Base-by-base conservation (phyloP, 345 rosid genomes). In the Citrus glauca region DNA sequence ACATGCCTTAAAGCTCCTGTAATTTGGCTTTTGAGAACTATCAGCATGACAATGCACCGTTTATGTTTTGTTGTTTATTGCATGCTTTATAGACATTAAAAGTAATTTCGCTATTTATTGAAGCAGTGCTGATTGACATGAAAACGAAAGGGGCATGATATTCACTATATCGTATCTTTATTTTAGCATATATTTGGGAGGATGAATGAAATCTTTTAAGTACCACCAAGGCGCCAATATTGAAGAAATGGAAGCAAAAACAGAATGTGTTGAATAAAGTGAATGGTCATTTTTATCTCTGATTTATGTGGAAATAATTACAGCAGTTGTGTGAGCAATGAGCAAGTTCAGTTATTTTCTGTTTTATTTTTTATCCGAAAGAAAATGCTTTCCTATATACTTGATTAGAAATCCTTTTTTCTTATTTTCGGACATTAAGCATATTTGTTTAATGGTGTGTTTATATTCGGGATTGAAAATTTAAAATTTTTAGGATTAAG, bases 81-180 rank as follows among this genome's bases (percentile, higher is more conserved):
- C 35, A 32, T 78, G 78, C 35, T 45, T 50, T 78, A 62, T 77
- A 71, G 71, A 72, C 57, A 60, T 25, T 57, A 37, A 59, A 82
- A 63, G 20, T 65, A 64, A 30, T 71, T 50, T 45, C 65, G 68
- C 40, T 76, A 73, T 73, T 66, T 62, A 65, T 73, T 25, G 25
- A 37, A 76, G 72, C 62, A 55, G 70, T 76, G 64, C 1, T 64
- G 57, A 66, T 68, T 73, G 14, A 61, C 6, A 55, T 4, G 30
- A 28, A 66, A 38, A 53, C 28, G 9, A 13, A 50, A 60, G 38
- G 24, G 30, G 32, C 69, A 60, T 9, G 48, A 19, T 62, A 61
- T 71, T 42, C 19, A 35, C 14, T 17, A 30, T 69, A 40, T 42
- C 16, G 10, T 64, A 53, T 48, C 72, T 48, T 27, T 7, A 28